These are phyloP conservation scores for Diaporthe aspalathi DNA, from an alignment of 2,329 filamentous ascomycete species.

Conservation along the genomic window DNA sequence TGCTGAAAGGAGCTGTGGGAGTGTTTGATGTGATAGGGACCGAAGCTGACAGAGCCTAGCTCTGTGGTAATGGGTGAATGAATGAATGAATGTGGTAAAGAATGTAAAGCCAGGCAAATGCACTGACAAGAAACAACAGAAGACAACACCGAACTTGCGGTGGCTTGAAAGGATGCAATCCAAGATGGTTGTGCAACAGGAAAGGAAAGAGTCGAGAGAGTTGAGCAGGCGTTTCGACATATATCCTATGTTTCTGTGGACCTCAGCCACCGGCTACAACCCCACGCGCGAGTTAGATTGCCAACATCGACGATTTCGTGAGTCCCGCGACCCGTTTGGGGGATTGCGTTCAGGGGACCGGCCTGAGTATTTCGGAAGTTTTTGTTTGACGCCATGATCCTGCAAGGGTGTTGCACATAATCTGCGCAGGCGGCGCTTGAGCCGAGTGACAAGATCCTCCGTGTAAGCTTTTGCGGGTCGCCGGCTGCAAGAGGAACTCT, in stretches of 20 bases:
- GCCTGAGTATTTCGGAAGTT: conserved; percentile 28
- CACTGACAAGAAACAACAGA: background rate
- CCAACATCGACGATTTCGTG: background rate
- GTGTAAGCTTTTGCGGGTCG: conserved; percentile 22
- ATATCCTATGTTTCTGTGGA: conserved; percentile 19
- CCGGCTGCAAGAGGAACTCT: background rate
- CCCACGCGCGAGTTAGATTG: background rate
- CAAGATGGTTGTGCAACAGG: conserved; percentile 7
- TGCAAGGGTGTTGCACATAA: conserved; percentile 14
- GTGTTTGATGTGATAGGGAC: background rate
- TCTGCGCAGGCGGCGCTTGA: conserved; percentile 17
- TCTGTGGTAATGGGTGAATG: conserved; percentile 8
- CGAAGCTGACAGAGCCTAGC: conserved; percentile 29
- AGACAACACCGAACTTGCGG: conserved; percentile 26
- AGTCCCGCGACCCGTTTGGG: conserved; percentile 1
- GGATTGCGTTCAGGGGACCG: conserved; percentile 10
- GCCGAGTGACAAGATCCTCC: conserved; percentile 7
- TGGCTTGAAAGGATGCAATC: conserved; percentile 29
- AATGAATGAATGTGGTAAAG: conserved; percentile 29
- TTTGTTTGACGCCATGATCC: conserved; percentile 23
- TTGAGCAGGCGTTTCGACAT: background rate
- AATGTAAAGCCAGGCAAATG: conserved; percentile 17
- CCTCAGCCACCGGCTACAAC: background rate
- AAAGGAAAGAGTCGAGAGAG: background rate
- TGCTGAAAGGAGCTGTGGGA: background rate